Conservation (phyloP, 257 asterid genomes). For the Nicotiana obtusifolia region DNA sequence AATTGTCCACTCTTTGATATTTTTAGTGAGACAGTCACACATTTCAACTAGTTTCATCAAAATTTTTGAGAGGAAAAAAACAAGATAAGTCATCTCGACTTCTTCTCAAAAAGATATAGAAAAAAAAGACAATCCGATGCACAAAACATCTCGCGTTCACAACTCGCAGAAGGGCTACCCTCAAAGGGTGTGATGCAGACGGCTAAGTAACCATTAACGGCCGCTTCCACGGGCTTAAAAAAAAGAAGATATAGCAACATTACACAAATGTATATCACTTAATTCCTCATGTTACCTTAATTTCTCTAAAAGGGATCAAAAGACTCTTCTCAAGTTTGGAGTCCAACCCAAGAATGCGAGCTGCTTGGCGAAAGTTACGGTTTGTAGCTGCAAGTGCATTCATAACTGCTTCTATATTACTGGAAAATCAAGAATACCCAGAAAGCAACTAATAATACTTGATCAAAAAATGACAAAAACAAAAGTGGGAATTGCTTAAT, state of each 20-base stretch:
- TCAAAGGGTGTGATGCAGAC: too few relatives aligned
- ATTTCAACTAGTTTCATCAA: neutral
- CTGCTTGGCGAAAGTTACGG: constrained; percentile 85
- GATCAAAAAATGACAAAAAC: neutral
- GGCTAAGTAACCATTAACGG: too few relatives aligned
- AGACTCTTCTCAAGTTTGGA: constrained; percentile 82
- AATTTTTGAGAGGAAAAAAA: neutral
- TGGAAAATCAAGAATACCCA: neutral
- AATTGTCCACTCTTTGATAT: neutral
- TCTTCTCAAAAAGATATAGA: neutral
- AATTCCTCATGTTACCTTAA: constrained; percentile 46
- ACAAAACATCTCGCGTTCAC: too few relatives aligned
- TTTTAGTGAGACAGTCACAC: neutral
- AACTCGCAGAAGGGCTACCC: too few relatives aligned
- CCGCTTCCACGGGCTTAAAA: too few relatives aligned
- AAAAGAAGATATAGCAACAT: neutral
- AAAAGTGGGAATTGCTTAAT: neutral
- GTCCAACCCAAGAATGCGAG: constrained; percentile 85
- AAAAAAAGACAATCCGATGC: neutral
- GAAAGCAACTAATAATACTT: neutral
- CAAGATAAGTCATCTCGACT: neutral
- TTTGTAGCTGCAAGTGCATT: constrained; percentile 94
- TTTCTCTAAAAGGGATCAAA: constrained; percentile 89
- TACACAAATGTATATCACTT: neutral
- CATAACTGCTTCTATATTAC: constrained; percentile 32